Percentiles rank a stretch among this genome's conserved stretches.
Evolutionary conservation across 495 filamentous ascomycete species (phyloP).

Genomic region (Recurvomyces mirabilis): DNA sequence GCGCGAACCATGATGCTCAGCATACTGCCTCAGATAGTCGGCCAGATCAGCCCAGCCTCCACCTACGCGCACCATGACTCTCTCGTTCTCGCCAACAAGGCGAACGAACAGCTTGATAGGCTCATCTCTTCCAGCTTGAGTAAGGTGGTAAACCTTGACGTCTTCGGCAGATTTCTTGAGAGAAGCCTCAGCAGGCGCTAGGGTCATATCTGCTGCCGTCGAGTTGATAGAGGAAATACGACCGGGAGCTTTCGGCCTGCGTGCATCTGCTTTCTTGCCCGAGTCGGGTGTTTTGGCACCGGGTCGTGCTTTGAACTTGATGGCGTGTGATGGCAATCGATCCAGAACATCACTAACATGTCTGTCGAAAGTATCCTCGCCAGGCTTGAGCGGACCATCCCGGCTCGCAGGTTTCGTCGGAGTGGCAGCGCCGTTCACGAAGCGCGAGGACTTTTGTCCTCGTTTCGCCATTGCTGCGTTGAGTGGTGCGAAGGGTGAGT

Average conservation of each 20-base stretch:
- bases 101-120: slow-evolving; percentile 91
- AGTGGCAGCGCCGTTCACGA: background rate
- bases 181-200: slow-evolving; percentile 17
- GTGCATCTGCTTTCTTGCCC: slow-evolving; percentile 7
- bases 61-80: slow-evolving; percentile 94
- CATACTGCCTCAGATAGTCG: slow-evolving; percentile 90
- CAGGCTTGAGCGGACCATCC: slow-evolving; percentile 11
- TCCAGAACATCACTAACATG: slow-evolving; percentile 78
- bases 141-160: slow-evolving; percentile 85
- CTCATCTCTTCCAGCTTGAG: slow-evolving; percentile 65
- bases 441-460: background rate
- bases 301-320: slow-evolving; percentile 55
- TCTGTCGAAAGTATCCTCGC: slow-evolving; percentile 63
- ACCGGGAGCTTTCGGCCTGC: background rate
- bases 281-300: slow-evolving; percentile 25
- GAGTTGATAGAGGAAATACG: background rate
- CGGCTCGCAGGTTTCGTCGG: background rate
- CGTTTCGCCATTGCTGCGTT: slow-evolving; percentile 30
- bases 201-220: slow-evolving; percentile 10
- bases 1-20: slow-evolving; percentile 68
- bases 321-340: slow-evolving; percentile 59
- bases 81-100: slow-evolving; percentile 82
- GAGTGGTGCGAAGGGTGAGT: slow-evolving; percentile 12
- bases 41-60: slow-evolving; percentile 93
- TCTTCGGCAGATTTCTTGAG: slow-evolving; percentile 31